Conservation (phyloP, 148 eudicot genomes). For the Polygonum maritimum region DNA sequence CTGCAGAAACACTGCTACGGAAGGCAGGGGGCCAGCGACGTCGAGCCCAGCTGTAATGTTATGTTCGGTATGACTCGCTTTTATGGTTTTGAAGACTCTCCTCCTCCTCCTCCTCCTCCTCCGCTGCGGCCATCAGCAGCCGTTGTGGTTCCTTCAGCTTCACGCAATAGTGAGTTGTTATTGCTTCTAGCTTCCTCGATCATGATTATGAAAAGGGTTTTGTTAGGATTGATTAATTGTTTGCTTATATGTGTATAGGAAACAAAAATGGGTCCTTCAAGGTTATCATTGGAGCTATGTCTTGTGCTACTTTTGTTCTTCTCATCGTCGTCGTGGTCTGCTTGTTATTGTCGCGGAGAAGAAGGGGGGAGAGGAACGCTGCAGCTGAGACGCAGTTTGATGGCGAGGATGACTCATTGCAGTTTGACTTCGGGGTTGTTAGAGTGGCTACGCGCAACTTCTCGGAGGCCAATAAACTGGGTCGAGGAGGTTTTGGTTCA, state of each 20-base stretch:
- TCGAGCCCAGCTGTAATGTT: no score
- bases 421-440: constrained; percentile 4
- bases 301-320: not conserved
- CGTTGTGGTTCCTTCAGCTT: no score
- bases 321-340: not conserved
- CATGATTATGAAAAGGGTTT: no score
- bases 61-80: no score
- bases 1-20: not conserved
- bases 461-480: constrained; percentile 14
- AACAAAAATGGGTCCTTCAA: not conserved
- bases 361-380: not conserved
- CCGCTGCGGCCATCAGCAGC: no score
- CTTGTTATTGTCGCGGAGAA: constrained; percentile 3
- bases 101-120: no score
- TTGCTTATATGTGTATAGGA: not conserved
- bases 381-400: constrained; percentile 8
- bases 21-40: constrained; percentile 1
- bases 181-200: no score
- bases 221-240: no score
- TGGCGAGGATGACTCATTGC: not conserved
- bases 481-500: constrained; percentile 14
- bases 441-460: constrained; percentile 9
- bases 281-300: not conserved
- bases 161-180: no score
- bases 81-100: no score